phyloP scores from a whole-genome alignment of 202 grass and related monocot genomes.

The Panicum virgatum region DNA sequence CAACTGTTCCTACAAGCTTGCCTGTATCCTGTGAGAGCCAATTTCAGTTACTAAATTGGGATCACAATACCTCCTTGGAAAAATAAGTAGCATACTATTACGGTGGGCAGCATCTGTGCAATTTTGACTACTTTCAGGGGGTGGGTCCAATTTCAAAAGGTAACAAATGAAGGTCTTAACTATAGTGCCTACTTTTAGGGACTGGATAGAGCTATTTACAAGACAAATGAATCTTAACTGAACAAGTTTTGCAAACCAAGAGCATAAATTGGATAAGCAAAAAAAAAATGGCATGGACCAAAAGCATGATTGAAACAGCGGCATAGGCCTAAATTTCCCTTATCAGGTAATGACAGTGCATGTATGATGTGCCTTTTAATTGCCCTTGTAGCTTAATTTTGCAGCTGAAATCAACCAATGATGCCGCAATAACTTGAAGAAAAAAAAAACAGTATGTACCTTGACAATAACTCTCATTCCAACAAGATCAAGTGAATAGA shows the following conservation, averaged over 20 bases:
- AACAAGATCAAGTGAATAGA: slow-evolving; percentile 86
- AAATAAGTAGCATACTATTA: neutral
- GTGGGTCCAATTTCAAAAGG: slow-evolving; percentile 1
- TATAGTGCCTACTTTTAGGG: neutral
- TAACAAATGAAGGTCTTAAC: neutral
- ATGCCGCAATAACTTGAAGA: neutral
- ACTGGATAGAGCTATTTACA: neutral
- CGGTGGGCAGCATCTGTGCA: neutral
- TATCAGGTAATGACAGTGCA: neutral
- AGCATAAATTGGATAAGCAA: neutral
- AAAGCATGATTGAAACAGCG: neutral
- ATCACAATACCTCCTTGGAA: neutral
- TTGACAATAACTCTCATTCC: slow-evolving; percentile 89
- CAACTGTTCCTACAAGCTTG: slow-evolving; percentile 72
- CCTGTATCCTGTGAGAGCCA: slow-evolving; percentile 64
- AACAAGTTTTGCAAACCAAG: neutral
- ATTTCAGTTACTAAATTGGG: slow-evolving; percentile 12
- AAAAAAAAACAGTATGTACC: slow-evolving; percentile 43
- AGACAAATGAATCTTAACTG: neutral
- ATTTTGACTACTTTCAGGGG: slow-evolving; percentile 19
- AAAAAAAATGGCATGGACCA: neutral
- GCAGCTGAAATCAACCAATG: slow-evolving; percentile 22
- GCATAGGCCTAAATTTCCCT: neutral
- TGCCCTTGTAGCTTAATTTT: neutral
- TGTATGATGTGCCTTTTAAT: neutral